These are phyloP conservation scores for Ballota nigra DNA, from an alignment of 257 asterid genomes.

Conservation along the genomic window DNA sequence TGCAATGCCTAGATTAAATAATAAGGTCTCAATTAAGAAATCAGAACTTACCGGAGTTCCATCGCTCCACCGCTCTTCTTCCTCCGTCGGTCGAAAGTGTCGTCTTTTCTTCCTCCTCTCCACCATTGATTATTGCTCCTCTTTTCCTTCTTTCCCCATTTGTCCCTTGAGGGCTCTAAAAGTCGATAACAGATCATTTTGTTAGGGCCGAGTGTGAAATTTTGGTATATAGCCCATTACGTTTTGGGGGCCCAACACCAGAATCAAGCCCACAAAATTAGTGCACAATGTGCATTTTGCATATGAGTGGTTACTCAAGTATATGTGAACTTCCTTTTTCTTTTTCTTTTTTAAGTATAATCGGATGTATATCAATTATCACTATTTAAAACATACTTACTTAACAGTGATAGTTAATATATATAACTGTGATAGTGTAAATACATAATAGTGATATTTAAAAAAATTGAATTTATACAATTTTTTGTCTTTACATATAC, in stretches of 20 bases:
- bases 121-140: not conserved
- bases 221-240: not conserved
- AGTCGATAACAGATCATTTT: not conserved
- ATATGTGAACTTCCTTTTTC: no score
- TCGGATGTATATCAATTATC: no score
- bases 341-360: no score
- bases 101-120: not conserved
- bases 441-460: no score
- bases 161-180: not conserved
- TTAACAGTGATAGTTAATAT: no score
- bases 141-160: not conserved
- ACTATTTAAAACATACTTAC: no score
- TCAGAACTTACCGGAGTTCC: conserved; percentile 7
- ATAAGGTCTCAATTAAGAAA: not conserved
- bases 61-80: not conserved
- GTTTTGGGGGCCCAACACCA: not conserved
- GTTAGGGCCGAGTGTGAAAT: not conserved
- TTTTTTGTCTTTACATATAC: no score
- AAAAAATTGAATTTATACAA: no score
- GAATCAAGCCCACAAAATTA: not conserved
- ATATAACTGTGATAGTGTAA: no score
- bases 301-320: no score
- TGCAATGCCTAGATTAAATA: not conserved
- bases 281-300: no score
- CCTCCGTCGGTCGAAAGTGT: conserved; percentile 5